These are phyloP conservation scores for Aspergillus affinis DNA, from an alignment of 495 filamentous ascomycete genomes.

Conservation along the genomic window DNA sequence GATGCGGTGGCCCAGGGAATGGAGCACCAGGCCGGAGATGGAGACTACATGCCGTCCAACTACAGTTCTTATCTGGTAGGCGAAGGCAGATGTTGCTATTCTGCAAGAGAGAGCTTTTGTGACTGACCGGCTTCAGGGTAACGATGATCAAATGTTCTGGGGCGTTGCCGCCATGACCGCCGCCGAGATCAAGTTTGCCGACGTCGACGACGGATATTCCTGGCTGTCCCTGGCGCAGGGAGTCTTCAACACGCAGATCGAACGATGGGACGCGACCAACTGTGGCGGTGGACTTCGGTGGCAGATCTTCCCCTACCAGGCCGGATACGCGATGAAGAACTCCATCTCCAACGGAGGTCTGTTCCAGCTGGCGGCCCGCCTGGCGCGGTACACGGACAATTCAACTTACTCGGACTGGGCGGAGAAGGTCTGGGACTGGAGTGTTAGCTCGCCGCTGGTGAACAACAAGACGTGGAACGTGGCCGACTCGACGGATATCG, in stretches of 20 bases:
- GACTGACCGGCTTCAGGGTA: slow-evolving; percentile 36
- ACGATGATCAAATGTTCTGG: slow-evolving; percentile 62
- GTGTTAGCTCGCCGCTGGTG: slow-evolving; percentile 52
- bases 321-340: slow-evolving; percentile 66
- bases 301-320: slow-evolving; percentile 55
- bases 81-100: background rate
- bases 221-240: slow-evolving; percentile 76
- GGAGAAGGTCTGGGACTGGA: slow-evolving; percentile 66
- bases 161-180: slow-evolving; percentile 56
- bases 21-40: slow-evolving; percentile 46
- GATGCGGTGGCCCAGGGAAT: slow-evolving; percentile 49
- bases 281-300: slow-evolving; percentile 56
- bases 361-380: slow-evolving; percentile 67
- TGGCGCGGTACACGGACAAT: slow-evolving; percentile 66
- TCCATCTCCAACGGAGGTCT: slow-evolving; percentile 66
- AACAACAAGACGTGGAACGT: slow-evolving; percentile 56
- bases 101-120: background rate
- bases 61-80: slow-evolving; percentile 40
- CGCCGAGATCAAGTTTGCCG: slow-evolving; percentile 51
- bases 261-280: slow-evolving; percentile 48
- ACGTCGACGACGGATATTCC: slow-evolving; percentile 51
- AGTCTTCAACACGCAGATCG: slow-evolving; percentile 72
- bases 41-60: slow-evolving; percentile 50
- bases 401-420: slow-evolving; percentile 68
- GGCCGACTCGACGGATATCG: slow-evolving; percentile 53